These are phyloP conservation scores for Debaryomyces hansenii DNA, from an alignment of 805 yeast genomes.

Conservation along the genomic window DNA sequence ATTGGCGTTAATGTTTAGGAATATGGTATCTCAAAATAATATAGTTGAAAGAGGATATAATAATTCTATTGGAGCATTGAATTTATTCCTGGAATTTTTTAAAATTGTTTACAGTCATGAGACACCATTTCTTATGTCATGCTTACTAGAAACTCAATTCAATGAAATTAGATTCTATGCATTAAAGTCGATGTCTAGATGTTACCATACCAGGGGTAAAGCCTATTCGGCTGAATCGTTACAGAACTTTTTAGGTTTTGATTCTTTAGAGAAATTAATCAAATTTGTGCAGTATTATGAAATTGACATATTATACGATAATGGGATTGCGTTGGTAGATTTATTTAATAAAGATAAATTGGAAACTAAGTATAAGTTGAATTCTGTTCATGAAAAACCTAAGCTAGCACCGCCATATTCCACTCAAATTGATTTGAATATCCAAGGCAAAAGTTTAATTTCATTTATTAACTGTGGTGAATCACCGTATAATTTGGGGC, in stretches of 20 bases:
- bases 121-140: slow-evolving; percentile 67
- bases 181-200: slow-evolving; percentile 59
- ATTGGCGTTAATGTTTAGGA: slow-evolving; percentile 69
- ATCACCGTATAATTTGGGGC: slow-evolving; percentile 26
- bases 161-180: slow-evolving; percentile 78
- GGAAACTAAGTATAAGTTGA: slow-evolving; percentile 37
- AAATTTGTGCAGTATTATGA: slow-evolving; percentile 66
- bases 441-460: slow-evolving; percentile 20
- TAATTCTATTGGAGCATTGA: slow-evolving; percentile 53
- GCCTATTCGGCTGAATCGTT: slow-evolving; percentile 56
- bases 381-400: slow-evolving; percentile 39
- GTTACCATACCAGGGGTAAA: slow-evolving; percentile 70
- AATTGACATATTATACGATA: slow-evolving; percentile 40
- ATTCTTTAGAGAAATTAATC: slow-evolving; percentile 50
- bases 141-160: slow-evolving; percentile 75
- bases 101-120: slow-evolving; percentile 43
- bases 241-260: slow-evolving; percentile 61
- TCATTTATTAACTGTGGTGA: slow-evolving; percentile 35
- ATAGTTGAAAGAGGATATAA: slow-evolving; percentile 54
- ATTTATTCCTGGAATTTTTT: slow-evolving; percentile 67
- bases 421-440: slow-evolving; percentile 26
- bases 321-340: slow-evolving; percentile 33
- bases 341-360: slow-evolving; percentile 43
- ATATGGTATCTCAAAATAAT: slow-evolving; percentile 62
- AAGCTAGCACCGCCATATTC: slow-evolving; percentile 37